A percentile compares a stretch with the other conserved stretches of the same genome.
Evolutionary conservation across 192 early-diverging fungal genomes (phyloP).

Genomic region (Entomortierella chlamydospora): DNA sequence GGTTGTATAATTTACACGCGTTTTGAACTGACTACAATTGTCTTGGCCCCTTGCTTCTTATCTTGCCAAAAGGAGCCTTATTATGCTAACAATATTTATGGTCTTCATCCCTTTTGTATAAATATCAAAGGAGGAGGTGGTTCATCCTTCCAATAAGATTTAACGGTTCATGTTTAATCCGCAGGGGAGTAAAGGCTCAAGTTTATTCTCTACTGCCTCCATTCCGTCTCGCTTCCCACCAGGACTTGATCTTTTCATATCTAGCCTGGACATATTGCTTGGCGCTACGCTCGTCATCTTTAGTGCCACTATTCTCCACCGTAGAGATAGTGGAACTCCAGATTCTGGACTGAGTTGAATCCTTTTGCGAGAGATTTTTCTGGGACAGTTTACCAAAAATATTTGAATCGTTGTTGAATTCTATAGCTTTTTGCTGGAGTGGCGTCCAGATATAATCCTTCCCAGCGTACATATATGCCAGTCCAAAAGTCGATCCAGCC

Average conservation of each 20-base stretch:
- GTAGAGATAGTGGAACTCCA: neutral
- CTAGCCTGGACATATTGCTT: conserved; percentile 28
- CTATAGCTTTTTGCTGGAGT: conserved; percentile 48
- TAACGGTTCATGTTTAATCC: neutral
- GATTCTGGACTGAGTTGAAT: neutral
- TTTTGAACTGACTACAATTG: neutral
- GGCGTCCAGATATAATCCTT: conserved; percentile 58
- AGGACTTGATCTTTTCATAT: conserved; percentile 32
- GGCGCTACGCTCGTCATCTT: conserved; percentile 17
- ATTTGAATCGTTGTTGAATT: conserved; percentile 38
- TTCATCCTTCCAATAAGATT: neutral
- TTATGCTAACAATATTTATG: neutral
- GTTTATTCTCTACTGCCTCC: conserved; percentile 10
- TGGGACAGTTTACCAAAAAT: conserved; percentile 22
- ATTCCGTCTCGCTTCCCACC: conserved; percentile 34
- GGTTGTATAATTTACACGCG: conserved; percentile 5
- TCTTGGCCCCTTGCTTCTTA: conserved; percentile 1
- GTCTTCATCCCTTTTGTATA: neutral
- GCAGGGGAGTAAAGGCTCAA: neutral
- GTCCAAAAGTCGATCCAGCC: conserved; percentile 72
- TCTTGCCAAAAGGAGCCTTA: neutral
- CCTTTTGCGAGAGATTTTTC: neutral
- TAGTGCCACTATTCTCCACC: neutral
- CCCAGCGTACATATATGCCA: conserved; percentile 68
- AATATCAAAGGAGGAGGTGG: neutral